Evolutionary conservation across 2,329 filamentous ascomycete species (phyloP).

Genomic region (Monosporascus sp.): DNA sequence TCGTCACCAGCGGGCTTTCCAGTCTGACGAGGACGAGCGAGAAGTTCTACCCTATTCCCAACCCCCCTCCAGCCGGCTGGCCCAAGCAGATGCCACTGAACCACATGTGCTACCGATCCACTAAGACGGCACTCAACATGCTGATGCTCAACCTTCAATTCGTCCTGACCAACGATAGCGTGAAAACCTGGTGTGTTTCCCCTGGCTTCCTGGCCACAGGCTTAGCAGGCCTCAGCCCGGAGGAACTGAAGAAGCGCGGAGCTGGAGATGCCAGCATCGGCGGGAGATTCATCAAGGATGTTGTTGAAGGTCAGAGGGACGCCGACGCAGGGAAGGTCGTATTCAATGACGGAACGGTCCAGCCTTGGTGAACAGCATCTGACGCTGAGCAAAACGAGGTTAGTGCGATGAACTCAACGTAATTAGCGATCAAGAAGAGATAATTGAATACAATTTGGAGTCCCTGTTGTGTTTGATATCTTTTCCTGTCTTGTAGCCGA

Average conservation of each 20-base stretch:
- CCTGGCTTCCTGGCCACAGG: constrained; percentile 38
- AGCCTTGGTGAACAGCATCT: not conserved
- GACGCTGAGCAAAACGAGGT: not conserved
- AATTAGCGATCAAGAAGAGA: too few relatives aligned
- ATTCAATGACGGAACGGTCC: not conserved
- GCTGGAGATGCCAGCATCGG: constrained; percentile 30
- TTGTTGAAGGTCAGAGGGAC: constrained; percentile 36
- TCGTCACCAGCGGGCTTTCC: constrained; percentile 36
- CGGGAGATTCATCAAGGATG: constrained; percentile 31
- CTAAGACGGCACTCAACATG: constrained; percentile 40
- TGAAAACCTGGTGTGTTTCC: constrained; percentile 34
- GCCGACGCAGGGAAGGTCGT: constrained; percentile 33
- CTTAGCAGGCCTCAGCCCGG: constrained; percentile 21
- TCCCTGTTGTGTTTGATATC: too few relatives aligned
- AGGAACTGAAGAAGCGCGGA: constrained; percentile 18
- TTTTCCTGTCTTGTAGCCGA: too few relatives aligned
- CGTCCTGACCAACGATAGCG: constrained; percentile 32
- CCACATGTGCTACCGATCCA: constrained; percentile 26
- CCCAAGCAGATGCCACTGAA: constrained; percentile 23
- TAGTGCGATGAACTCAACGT: too few relatives aligned
- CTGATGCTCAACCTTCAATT: constrained; percentile 36
- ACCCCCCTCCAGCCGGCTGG: constrained; percentile 25
- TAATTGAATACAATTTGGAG: too few relatives aligned
- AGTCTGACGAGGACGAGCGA: constrained; percentile 23
- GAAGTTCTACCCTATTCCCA: constrained; percentile 7